Conservation (phyloP, 768 basidiomycete species). For the Boletus pseudopeckii region DNA sequence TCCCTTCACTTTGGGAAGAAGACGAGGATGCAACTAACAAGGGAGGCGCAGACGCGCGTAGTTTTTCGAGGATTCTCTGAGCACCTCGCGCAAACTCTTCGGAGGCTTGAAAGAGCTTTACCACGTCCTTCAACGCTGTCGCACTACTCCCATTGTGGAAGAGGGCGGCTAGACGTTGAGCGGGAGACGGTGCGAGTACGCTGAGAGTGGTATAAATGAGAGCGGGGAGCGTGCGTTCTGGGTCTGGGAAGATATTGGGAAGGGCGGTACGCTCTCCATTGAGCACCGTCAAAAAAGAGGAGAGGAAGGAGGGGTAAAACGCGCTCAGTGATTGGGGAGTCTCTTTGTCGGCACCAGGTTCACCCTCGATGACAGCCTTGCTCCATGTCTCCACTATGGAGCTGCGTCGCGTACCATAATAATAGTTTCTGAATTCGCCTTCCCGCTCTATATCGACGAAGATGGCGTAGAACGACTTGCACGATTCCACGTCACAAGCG, state of each 20-base stretch:
- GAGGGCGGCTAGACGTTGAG: conserved; percentile 72
- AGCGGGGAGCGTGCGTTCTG: conserved; percentile 67
- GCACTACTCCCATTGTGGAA: conserved; percentile 59
- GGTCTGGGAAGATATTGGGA: conserved; percentile 85
- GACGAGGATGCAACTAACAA: conserved; percentile 18
- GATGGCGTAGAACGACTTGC: conserved; percentile 77
- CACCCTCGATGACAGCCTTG: conserved; percentile 42
- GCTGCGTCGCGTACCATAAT: conserved; percentile 79
- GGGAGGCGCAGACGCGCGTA: conserved; percentile 38
- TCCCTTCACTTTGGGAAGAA: conserved; percentile 22
- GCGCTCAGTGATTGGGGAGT: conserved; percentile 47
- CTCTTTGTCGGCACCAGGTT: conserved; percentile 42
- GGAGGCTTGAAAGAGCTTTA: conserved; percentile 66
- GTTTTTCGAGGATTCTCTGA: conserved; percentile 76
- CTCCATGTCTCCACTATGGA: conserved; percentile 70
- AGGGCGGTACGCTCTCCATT: conserved; percentile 70
- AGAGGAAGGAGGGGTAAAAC: conserved; percentile 76
- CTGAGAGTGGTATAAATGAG: conserved; percentile 83
- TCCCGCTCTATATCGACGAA: conserved; percentile 91
- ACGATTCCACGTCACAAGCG: conserved; percentile 67
- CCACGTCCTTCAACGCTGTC: conserved; percentile 62
- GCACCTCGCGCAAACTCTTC: conserved; percentile 78
- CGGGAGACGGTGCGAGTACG: conserved; percentile 74
- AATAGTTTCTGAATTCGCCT: conserved; percentile 90
- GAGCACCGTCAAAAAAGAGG: conserved; percentile 61